Evolutionary conservation across 1,284 basidiomycete species (phyloP), one percentile per base, ranked within the genome.

Genomic region (Cutaneotrichosporon sp.): DNA sequence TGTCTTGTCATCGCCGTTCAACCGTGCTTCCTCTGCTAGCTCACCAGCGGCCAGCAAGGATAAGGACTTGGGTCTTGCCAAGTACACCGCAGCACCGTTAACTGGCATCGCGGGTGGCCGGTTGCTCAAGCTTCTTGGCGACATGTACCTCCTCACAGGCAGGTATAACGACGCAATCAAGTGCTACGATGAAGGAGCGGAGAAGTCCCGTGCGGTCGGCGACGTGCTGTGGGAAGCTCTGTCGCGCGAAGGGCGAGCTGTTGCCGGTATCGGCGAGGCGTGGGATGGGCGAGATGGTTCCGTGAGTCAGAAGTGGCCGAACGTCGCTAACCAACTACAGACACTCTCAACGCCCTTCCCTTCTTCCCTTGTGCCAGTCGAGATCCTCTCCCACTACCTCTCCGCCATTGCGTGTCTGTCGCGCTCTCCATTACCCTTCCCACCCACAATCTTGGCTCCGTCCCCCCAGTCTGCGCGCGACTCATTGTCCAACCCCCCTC

Each of bases 191-290:
- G 90, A 96, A 74, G 86, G 90, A 6, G 75, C 88, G 8, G 80
- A 81, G 38, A 69, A 87, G 24, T 84, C 88, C 60, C 87, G 85
- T 66, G 78, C 78, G 1, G 80, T 83, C 5, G 81, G 83, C 38
- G 92, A 97, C 70, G 74, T 81, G 17, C 78, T 86, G 19, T 97
- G 92, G 92, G 85, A 92, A 68, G 91, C 87, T 0, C 83, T 86
- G 17, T 84, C 85, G 0, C 77, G 90, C 38, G 92, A 97, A 75
- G 88, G 89, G 2, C 74, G 90, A 57, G 87, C 86, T 1, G 86
- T 84, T 2, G 79, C 86, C 14, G 79, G 82, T 7, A 77, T 92
- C n/a, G 78, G 91, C 32, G 88, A 91, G 56, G 83, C 84, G 3
- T 93, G 90, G 89, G 81, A 86, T 20, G 79, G 80, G 16, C 82